These are phyloP conservation scores for Neonectria faginata DNA, from an alignment of 2,329 filamentous ascomycete species.

Conservation along the genomic window DNA sequence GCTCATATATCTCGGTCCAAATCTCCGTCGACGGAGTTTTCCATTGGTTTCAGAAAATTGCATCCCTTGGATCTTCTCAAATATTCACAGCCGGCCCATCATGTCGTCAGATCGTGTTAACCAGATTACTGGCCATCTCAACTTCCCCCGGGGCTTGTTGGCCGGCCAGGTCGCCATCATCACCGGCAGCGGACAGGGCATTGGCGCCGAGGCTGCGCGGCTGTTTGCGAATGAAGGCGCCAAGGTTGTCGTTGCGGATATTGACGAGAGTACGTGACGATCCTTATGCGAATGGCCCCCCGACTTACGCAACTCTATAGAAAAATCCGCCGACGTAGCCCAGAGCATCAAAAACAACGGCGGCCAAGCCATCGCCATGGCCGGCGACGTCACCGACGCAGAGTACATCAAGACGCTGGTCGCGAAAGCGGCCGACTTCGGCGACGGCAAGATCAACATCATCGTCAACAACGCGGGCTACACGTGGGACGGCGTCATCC, in stretches of 20 bases:
- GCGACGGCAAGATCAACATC: constrained; percentile 88
- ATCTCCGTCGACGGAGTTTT: background rate
- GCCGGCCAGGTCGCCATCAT: constrained; percentile 87
- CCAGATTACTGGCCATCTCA: constrained; percentile 83
- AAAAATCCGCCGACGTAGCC: constrained; percentile 76
- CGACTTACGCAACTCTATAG: constrained; percentile 52
- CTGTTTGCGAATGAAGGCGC: constrained; percentile 91
- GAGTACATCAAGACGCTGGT: constrained; percentile 80
- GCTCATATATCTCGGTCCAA: constrained; percentile 4
- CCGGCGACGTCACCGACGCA: constrained; percentile 80
- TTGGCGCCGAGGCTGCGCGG: constrained; percentile 84
- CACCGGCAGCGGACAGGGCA: constrained; percentile 87
- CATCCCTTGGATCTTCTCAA: background rate
- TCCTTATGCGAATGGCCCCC: accelerated
- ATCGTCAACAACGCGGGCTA: constrained; percentile 93
- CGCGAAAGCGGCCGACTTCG: constrained; percentile 80
- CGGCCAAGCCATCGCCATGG: constrained; percentile 76
- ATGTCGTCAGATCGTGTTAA: constrained; percentile 69
- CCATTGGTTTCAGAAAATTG: too few relatives aligned
- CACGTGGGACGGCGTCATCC: constrained; percentile 93
- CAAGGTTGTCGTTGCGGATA: constrained; percentile 85
- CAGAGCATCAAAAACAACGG: constrained; percentile 75
- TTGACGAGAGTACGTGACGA: constrained; percentile 72
- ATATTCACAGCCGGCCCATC: constrained; percentile 6
- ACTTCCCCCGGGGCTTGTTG: constrained; percentile 83